These are phyloP conservation scores for Paramyrothecium roridum DNA, from an alignment of 2,329 filamentous ascomycete species.

Conservation along the genomic window DNA sequence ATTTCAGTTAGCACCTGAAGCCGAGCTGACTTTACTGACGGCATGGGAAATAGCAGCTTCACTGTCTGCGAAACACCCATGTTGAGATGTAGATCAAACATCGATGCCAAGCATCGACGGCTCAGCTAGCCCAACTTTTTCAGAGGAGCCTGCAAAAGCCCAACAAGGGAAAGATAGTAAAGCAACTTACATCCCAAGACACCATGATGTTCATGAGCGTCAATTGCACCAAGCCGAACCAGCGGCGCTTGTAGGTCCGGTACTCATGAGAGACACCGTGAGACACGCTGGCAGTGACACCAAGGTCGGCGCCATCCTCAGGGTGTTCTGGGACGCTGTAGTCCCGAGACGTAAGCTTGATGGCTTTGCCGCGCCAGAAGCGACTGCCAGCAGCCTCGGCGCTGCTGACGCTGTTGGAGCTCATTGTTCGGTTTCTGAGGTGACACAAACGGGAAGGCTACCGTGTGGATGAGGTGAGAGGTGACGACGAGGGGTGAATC, in stretches of 20 bases:
- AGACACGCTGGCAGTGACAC: slow-evolving; percentile 15
- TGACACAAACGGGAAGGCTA: too few relatives aligned
- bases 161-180: not conserved
- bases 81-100: too few relatives aligned
- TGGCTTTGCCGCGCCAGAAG: slow-evolving; percentile 24
- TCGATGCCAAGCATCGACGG: too few relatives aligned
- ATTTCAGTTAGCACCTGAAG: not conserved
- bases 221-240: slow-evolving; percentile 81
- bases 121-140: too few relatives aligned
- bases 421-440: not conserved
- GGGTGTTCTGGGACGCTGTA: slow-evolving; percentile 21
- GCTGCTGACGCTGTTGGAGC: slow-evolving; percentile 12
- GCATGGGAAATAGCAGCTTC: too few relatives aligned
- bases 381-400: slow-evolving; percentile 16
- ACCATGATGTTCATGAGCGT: slow-evolving; percentile 88
- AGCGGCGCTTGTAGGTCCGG: slow-evolving; percentile 74
- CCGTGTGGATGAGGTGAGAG: not conserved
- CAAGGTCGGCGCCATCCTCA: slow-evolving; percentile 11
- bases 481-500: not conserved
- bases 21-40: not conserved
- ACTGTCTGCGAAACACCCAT: too few relatives aligned
- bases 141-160: not conserved
- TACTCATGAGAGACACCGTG: slow-evolving; percentile 28
- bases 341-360: slow-evolving; percentile 23
- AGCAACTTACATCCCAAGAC: slow-evolving; percentile 82